Conservation (phyloP, 352 stramenopile genomes). For the Globisporangium iwayamae region DNA sequence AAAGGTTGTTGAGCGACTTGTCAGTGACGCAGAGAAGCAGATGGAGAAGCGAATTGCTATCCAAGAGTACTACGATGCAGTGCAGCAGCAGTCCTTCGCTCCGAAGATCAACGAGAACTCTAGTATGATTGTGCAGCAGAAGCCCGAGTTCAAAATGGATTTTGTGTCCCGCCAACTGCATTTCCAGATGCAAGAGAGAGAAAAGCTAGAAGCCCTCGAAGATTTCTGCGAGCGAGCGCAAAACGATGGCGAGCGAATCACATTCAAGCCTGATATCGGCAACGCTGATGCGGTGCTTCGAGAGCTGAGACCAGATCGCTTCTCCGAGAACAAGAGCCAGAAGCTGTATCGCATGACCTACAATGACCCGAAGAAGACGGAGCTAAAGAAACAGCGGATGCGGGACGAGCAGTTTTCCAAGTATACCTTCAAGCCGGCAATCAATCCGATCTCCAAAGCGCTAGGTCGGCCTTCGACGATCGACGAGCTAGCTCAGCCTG, state of each 20-base stretch:
- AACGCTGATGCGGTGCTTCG: conserved; percentile 68
- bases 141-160: conserved; percentile 75
- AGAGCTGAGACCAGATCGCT: conserved; percentile 55
- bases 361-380: conserved; percentile 48
- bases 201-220: conserved; percentile 55
- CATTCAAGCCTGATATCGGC: conserved; percentile 77
- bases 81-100: conserved; percentile 55
- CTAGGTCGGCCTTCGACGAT: conserved; percentile 46
- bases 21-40: conserved; percentile 42
- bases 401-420: conserved; percentile 52
- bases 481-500: conserved; percentile 40
- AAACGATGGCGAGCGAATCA: conserved; percentile 29
- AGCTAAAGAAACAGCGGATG: conserved; percentile 58
- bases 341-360: conserved; percentile 71
- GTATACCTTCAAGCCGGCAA: conserved; percentile 72
- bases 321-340: conserved; percentile 51
- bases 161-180: conserved; percentile 70
- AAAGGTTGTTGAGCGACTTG: conserved; percentile 53
- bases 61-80: conserved; percentile 68
- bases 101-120: conserved; percentile 62
- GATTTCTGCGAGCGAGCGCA: conserved; percentile 34
- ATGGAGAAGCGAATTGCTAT: conserved; percentile 47
- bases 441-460: conserved; percentile 72
- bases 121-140: conserved; percentile 43
- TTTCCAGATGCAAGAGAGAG: conserved; percentile 62